phyloP scores from a whole-genome alignment of 257 asterid species.

The Przewalskia tangutica region DNA sequence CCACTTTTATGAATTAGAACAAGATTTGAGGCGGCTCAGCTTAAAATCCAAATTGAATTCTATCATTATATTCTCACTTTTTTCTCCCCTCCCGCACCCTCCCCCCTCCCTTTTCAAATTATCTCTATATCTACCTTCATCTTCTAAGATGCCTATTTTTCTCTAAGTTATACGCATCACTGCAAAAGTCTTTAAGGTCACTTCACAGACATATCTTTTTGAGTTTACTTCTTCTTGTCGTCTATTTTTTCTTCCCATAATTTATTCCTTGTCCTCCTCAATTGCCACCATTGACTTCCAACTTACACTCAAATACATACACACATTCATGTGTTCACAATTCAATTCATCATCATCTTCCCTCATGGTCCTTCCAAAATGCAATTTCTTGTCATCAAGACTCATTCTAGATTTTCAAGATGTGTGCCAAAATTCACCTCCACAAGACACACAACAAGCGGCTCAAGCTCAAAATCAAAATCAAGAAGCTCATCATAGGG shows the following conservation, averaged over 20 bases:
- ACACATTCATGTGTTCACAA: constrained; percentile 9
- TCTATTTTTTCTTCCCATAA: not conserved
- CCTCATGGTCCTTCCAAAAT: not conserved
- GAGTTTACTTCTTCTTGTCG: not conserved
- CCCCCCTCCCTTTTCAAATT: not conserved
- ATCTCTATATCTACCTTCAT: not conserved
- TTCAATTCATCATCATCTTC: not conserved
- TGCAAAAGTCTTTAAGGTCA: not conserved
- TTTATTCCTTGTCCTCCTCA: not conserved
- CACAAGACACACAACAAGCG: not conserved
- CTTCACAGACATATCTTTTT: not conserved
- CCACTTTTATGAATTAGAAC: no score
- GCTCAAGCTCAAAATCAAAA: not conserved
- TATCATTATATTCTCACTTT: not conserved
- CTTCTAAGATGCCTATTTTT: not conserved
- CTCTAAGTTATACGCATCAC: not conserved
- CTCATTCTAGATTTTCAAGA: constrained; percentile 2
- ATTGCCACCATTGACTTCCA: not conserved
- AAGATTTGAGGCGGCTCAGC: no score
- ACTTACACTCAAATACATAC: not conserved
- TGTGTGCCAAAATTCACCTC: not conserved
- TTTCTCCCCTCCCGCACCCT: not conserved
- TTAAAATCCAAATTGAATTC: no score
- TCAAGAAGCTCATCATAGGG: not conserved
- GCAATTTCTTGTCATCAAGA: constrained; percentile 1